phyloP scores from a whole-genome alignment of 2,329 filamentous ascomycete genomes.

The Biscogniauxia marginata region DNA sequence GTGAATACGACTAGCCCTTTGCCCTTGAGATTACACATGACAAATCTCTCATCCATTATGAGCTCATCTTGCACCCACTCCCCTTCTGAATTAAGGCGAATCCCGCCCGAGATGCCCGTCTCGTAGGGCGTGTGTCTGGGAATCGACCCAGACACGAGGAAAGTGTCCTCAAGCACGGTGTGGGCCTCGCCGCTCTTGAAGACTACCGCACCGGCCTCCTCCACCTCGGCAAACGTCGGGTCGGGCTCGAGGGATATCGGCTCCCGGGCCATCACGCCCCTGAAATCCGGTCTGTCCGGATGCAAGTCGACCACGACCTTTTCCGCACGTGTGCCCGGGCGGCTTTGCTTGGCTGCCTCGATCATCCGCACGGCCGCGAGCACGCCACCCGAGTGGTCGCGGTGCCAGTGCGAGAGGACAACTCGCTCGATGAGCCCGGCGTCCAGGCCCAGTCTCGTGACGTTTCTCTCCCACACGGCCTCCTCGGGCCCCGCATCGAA shows the following conservation, averaged over 20 bases:
- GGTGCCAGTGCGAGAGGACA: slow-evolving; percentile 53
- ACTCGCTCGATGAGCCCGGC: slow-evolving; percentile 45
- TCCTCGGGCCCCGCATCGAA: slow-evolving; percentile 56
- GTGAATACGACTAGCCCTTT: slow-evolving; percentile 55
- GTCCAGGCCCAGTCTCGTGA: slow-evolving; percentile 41
- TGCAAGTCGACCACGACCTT: slow-evolving; percentile 49
- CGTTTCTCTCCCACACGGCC: slow-evolving; percentile 49
- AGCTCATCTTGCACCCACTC: slow-evolving; percentile 48
- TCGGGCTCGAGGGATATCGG: slow-evolving; percentile 52
- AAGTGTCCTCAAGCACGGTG: slow-evolving; percentile 47
- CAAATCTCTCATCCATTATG: slow-evolving; percentile 51
- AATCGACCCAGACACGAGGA: slow-evolving; percentile 53
- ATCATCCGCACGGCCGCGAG: slow-evolving; percentile 48
- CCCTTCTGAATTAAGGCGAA: slow-evolving; percentile 26
- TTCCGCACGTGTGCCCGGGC: slow-evolving; percentile 11
- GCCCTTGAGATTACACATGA: slow-evolving; percentile 52
- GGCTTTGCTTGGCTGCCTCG: slow-evolving; percentile 36
- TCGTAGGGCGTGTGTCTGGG: slow-evolving; percentile 50
- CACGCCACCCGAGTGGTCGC: slow-evolving; percentile 54
- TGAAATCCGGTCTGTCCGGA: slow-evolving; percentile 48
- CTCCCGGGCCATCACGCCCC: slow-evolving; percentile 43
- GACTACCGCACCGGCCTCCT: slow-evolving; percentile 40
- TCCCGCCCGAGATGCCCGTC: slow-evolving; percentile 43
- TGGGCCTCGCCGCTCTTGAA: slow-evolving; percentile 40
- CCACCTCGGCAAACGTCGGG: slow-evolving; percentile 48